phyloP scores from a whole-genome alignment of 306 rosid genomes.

The Fragaria vesca region DNA sequence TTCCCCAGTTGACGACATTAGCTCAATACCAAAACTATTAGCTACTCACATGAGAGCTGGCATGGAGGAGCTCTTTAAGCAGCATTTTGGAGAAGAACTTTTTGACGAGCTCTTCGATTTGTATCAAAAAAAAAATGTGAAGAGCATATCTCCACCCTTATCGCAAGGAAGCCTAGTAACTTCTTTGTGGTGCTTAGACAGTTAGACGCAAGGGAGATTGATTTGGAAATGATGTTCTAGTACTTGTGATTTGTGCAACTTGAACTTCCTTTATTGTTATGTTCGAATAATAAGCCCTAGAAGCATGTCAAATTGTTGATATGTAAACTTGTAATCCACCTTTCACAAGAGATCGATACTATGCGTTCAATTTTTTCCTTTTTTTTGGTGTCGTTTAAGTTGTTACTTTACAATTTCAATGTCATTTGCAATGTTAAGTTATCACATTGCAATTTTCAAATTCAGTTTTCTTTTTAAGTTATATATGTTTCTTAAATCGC shows the following conservation, averaged over 20 bases:
- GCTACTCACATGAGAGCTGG: neutral
- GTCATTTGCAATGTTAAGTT: too few relatives aligned
- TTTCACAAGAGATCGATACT: too few relatives aligned
- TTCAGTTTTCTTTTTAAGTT: too few relatives aligned
- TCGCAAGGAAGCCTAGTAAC: neutral
- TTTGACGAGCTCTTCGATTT: neutral
- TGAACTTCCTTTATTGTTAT: neutral
- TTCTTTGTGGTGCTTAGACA: conserved; percentile 12
- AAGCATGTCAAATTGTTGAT: too few relatives aligned
- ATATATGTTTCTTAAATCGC: too few relatives aligned
- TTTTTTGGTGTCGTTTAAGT: too few relatives aligned
- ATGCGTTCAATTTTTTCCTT: too few relatives aligned
- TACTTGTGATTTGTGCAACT: neutral
- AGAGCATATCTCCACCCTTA: neutral
- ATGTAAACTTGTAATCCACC: too few relatives aligned
- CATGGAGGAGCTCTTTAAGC: neutral
- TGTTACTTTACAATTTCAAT: too few relatives aligned
- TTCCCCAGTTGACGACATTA: neutral
- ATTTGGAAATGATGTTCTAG: too few relatives aligned
- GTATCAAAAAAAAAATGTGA: neutral
- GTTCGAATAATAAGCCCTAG: too few relatives aligned
- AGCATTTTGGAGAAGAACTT: neutral
- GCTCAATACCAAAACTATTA: neutral
- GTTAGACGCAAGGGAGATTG: neutral
- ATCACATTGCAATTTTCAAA: too few relatives aligned